Base-by-base conservation (phyloP, 345 rosid genomes). In the Xanthoceras sorbifolium region DNA sequence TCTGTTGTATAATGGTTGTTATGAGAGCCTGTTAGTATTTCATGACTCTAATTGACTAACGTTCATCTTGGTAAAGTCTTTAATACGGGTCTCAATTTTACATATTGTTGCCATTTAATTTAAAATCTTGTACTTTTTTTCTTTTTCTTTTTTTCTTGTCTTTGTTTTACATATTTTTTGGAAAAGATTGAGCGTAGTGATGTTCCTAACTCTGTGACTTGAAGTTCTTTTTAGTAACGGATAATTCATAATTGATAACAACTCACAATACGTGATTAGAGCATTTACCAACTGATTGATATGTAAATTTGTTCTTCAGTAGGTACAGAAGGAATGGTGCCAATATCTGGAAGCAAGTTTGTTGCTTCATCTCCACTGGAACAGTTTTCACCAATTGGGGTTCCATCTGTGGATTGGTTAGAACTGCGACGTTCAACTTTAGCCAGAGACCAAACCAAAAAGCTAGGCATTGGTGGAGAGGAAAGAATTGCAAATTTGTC, bases 401-500 rank as follows among this genome's bases (percentile, higher is more conserved):
- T 67, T 61, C 64, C 44, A 1, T 70, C 84, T 3, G 65, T 78
- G 29, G 76, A 81, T 75, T 65, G 67, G 71, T 25, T 57, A 20
- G 86, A 81, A 74, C 60, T 81, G 71, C 80, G 74, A 25, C 76
- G 28, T 29, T 76, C 87, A 67, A 65, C 73, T 63, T 65, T 70
- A 23, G 64, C 77, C 22, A 67, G 72, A 46, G 85, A 82, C 59
- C 77, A 79, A 54, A 79, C 74, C 64, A 84, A 73, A 62, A 81
- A 81, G 67, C 73, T 71, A 52, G 76, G 76, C 17, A 67, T 61
- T 34, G 83, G 75, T 67, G 84, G 82, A 64, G 86, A 80, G 44
- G 87, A 81, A 76, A 82, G 81, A 80, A 73, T 79, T 71, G 70
- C 85, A 40, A 85, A 65, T 74, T 73, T 81, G 50, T 85, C 87